These are phyloP conservation scores for Quercus rubra DNA, from an alignment of 306 rosid genomes.

Conservation along the genomic window DNA sequence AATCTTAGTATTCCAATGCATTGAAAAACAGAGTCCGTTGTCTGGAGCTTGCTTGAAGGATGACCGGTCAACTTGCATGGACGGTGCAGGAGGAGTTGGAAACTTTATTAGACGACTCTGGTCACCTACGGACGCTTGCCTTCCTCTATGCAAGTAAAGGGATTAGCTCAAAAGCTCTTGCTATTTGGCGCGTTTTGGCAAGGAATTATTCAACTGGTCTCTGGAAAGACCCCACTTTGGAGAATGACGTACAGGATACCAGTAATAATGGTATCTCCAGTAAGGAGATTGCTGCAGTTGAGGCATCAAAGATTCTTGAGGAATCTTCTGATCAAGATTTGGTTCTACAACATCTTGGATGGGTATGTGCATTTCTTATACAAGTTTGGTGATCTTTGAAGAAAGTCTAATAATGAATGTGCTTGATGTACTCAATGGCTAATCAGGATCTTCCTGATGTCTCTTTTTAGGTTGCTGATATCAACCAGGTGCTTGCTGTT, in stretches of 20 bases:
- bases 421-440: background rate
- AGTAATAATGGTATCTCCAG: conserved; percentile 47
- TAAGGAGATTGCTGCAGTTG: conserved; percentile 76
- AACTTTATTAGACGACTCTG: conserved; percentile 77
- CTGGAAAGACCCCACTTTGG: conserved; percentile 64
- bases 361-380: conserved; percentile 51
- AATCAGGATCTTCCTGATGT: conserved; percentile 20
- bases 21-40: conserved; percentile 49
- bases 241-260: conserved; percentile 27
- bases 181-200: conserved; percentile 85
- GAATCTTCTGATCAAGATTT: conserved; percentile 79
- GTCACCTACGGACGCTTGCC: conserved; percentile 92
- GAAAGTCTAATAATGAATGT: background rate
- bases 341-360: conserved; percentile 94
- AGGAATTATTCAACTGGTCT: conserved; percentile 78
- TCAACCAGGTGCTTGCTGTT: conserved; percentile 81
- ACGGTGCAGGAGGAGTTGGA: conserved; percentile 95
- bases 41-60: conserved; percentile 45
- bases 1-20: conserved; percentile 46
- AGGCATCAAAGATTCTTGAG: conserved; percentile 93
- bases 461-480: conserved; percentile 73
- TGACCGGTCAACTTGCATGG: conserved; percentile 52
- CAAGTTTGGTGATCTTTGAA: background rate
- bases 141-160: conserved; percentile 92
- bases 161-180: conserved; percentile 87